Conservation (phyloP, 768 basidiomycete species). For the Hirschioporus abietinus region DNA sequence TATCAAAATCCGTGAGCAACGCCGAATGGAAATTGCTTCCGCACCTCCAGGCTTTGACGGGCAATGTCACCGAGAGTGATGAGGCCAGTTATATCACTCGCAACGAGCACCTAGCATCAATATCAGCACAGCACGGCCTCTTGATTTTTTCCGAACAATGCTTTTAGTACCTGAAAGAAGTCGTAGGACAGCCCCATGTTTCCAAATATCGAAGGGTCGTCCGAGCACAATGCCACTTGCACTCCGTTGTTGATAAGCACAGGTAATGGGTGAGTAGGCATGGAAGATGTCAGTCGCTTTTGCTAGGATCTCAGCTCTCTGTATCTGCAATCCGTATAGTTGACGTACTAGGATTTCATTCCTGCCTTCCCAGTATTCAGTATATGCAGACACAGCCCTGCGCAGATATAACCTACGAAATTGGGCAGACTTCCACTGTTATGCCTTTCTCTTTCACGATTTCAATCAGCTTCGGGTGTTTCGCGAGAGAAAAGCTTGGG, state of each 20-base stretch:
- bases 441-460: constrained; percentile 60
- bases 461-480: constrained; percentile 69
- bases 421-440: constrained; percentile 72
- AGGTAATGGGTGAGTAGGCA: constrained; percentile 75
- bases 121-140: not conserved
- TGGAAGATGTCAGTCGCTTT: constrained; percentile 70
- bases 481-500: constrained; percentile 63
- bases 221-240: constrained; percentile 64
- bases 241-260: constrained; percentile 66
- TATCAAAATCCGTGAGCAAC: not conserved
- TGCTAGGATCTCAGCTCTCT: constrained; percentile 1
- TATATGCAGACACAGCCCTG: constrained; percentile 3
- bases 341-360: constrained; percentile 64
- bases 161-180: constrained; percentile 60
- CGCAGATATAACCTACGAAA: constrained; percentile 52
- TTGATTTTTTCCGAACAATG: not conserved
- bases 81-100: constrained; percentile 65
- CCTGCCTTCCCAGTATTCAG: constrained; percentile 27
- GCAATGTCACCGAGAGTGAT: constrained; percentile 38
- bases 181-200: constrained; percentile 77
- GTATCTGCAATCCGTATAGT: not conserved
- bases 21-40: not conserved
- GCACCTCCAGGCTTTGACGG: constrained; percentile 2
- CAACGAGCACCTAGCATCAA: constrained; percentile 46
- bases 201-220: constrained; percentile 74